Conservation (phyloP, 1,139 yeast genomes). For the Magnusiomyces fungicola region DNA sequence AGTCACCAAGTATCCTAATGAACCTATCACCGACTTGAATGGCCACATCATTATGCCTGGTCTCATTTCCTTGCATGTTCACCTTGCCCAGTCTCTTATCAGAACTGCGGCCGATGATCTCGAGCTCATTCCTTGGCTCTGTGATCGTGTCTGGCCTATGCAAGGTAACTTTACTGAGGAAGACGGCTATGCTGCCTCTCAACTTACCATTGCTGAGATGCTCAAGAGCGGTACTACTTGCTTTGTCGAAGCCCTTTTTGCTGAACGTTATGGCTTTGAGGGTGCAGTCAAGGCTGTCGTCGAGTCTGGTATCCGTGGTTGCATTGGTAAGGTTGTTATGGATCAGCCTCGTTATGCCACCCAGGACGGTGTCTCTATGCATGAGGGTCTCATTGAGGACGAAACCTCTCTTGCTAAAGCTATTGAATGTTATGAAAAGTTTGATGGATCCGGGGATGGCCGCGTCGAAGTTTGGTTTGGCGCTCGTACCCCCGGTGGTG, state of each 20-base stretch:
- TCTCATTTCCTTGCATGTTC: constrained; percentile 20
- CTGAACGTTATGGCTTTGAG: constrained; percentile 26
- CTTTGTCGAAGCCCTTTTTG: constrained; percentile 21
- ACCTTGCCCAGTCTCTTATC: constrained; percentile 20
- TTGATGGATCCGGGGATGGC: constrained; percentile 23
- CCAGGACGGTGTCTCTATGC: constrained; percentile 19
- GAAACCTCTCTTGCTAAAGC: constrained; percentile 25
- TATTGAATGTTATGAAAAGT: constrained; percentile 21
- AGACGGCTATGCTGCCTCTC: constrained; percentile 26
- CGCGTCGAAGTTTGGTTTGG: constrained; percentile 28
- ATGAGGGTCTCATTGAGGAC: constrained; percentile 20
- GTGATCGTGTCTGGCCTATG: constrained; percentile 29
- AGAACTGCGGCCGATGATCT: constrained; percentile 26
- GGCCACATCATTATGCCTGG: constrained; percentile 27
- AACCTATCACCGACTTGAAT: constrained; percentile 11
- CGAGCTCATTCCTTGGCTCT: constrained; percentile 25
- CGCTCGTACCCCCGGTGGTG: constrained; percentile 20
- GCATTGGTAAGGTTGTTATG: constrained; percentile 20
- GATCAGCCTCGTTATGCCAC: constrained; percentile 21
- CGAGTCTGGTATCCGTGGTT: constrained; percentile 24
- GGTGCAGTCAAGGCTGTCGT: constrained; percentile 26
- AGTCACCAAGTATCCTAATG: constrained; percentile 16
- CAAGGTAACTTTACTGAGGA: constrained; percentile 26
- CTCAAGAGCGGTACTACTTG: constrained; percentile 28
- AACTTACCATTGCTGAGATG: constrained; percentile 26